Conservation (phyloP, 2,329 filamentous ascomycete species). For the Tothia fuscella region DNA sequence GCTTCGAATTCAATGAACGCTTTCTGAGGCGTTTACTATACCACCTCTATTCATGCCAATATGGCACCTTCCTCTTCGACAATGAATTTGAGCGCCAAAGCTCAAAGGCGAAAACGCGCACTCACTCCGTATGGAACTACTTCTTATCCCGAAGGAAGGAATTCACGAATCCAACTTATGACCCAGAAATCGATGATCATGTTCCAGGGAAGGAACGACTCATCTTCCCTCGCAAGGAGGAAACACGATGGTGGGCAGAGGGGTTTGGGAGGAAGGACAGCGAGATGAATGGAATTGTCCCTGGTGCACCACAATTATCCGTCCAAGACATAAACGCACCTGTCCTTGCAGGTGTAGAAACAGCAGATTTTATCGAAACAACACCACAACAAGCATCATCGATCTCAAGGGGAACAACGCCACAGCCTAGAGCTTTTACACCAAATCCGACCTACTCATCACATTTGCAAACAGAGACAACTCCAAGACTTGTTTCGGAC, state of each 20-base stretch:
- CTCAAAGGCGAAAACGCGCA: slow-evolving; percentile 54
- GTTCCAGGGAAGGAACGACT: slow-evolving; percentile 70
- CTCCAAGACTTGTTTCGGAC: no score
- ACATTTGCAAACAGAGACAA: no score
- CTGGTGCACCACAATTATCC: background rate
- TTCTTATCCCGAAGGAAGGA: slow-evolving; percentile 71
- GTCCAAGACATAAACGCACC: background rate
- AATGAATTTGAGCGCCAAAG: slow-evolving; percentile 79
- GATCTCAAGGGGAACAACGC: no score
- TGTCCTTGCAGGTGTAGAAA: background rate
- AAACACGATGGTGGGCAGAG: slow-evolving; percentile 91
- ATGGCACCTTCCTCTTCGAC: slow-evolving; percentile 93
- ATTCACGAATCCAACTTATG: slow-evolving; percentile 74
- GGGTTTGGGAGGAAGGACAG: slow-evolving; percentile 74
- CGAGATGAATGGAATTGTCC: slow-evolving; percentile 63
- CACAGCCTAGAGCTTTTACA: no score
- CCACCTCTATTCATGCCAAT: slow-evolving; percentile 91
- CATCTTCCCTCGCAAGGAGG: slow-evolving; percentile 62
- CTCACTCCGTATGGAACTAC: slow-evolving; percentile 89
- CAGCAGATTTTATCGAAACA: no score
- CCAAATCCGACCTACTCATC: no score
- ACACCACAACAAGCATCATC: no score
- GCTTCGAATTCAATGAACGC: slow-evolving; percentile 93
- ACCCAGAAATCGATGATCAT: slow-evolving; percentile 63
- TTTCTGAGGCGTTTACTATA: slow-evolving; percentile 84